Evolutionary conservation across 495 filamentous ascomycete species (phyloP).

Genomic region (Penicillium fimorum): DNA sequence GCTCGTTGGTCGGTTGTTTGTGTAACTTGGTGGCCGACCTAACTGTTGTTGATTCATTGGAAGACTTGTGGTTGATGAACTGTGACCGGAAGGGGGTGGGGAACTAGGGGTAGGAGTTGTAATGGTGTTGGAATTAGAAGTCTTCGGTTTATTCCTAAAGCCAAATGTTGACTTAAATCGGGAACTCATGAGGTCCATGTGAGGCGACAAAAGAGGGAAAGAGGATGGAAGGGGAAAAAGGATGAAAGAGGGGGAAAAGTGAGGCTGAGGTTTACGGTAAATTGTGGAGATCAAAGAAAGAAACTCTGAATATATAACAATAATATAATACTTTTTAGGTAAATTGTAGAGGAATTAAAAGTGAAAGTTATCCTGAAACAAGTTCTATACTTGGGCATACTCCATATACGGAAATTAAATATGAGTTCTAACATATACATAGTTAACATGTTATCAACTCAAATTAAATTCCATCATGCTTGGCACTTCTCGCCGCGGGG

Average conservation of each 20-base stretch:
- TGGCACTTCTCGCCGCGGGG: no score
- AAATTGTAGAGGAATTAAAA: no score
- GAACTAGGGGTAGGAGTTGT: slow-evolving; percentile 38
- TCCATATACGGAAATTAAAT: no score
- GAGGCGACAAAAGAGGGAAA: slow-evolving; percentile 24
- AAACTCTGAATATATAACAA: not conserved
- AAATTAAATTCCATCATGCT: no score
- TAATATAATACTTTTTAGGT: no score
- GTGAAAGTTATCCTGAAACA: no score
- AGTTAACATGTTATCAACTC: no score
- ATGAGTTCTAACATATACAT: no score
- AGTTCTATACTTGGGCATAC: no score
- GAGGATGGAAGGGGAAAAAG: slow-evolving; percentile 14
- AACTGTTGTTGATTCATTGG: slow-evolving; percentile 49
- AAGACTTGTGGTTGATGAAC: slow-evolving; percentile 52
- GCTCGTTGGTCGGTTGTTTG: slow-evolving; percentile 58
- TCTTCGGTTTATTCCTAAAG: slow-evolving; percentile 49
- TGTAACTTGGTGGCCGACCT: slow-evolving; percentile 72
- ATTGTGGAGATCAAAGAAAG: slow-evolving; percentile 17
- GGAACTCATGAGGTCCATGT: slow-evolving; percentile 52
- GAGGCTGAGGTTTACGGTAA: slow-evolving; percentile 12
- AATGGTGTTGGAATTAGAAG: slow-evolving; percentile 26
- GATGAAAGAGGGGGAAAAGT: slow-evolving; percentile 15
- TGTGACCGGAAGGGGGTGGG: slow-evolving; percentile 40
- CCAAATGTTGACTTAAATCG: slow-evolving; percentile 48